Evolutionary conservation across 2,329 filamentous ascomycete genomes (phyloP), one percentile per base, ranked within the genome.

Genomic region (Diaporthe nobilis): DNA sequence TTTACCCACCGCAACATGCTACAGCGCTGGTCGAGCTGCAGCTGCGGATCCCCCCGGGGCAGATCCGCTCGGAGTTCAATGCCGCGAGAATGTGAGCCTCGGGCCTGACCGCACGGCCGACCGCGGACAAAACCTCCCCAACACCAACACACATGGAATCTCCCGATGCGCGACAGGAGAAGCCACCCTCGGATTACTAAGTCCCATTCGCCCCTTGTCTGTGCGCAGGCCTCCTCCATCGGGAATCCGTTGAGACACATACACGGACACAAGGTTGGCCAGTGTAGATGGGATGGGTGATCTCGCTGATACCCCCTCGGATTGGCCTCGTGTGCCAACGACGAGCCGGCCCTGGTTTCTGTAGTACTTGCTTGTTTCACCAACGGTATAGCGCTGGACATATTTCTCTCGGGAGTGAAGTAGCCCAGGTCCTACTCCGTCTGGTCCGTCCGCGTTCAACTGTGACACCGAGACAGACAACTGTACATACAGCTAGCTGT

Each of bases 401-500:
- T 39, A 28, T 42, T 28, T 3, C 47, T 55, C 47, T 39, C 44
- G 28, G 65, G 12, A 28, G 49, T n/a, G 49, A 70, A 22, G 47
- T 7, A 49, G 31, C 28, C 34, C 47, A 70, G 15, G 13, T 42
- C 15, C 10, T 53, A 12, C 28, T 42, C 47, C n/a, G 34, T 39
- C 34, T 53, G 12, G 28, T 42, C 47, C n/a, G 34, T 39, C 34
- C 28, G 28, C 28, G n/a, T 39, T 28, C 39, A 12, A 63, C n/a
- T 22, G 57, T 22, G 15, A 42, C 39, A 63, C 39, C 9, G 25
- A 22, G 34, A 25, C 47, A 53, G 65, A 28, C 31, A 42, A 39
- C 22, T 70, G 65, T 68, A 31, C 60, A 31, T 13, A 44, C 39
- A 34, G 57, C 34, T 61, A 65, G 42, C 42, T 65, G 60, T 68